phyloP scores from a whole-genome alignment of 768 basidiomycete genomes.

The Paxillus rubicundulus region DNA sequence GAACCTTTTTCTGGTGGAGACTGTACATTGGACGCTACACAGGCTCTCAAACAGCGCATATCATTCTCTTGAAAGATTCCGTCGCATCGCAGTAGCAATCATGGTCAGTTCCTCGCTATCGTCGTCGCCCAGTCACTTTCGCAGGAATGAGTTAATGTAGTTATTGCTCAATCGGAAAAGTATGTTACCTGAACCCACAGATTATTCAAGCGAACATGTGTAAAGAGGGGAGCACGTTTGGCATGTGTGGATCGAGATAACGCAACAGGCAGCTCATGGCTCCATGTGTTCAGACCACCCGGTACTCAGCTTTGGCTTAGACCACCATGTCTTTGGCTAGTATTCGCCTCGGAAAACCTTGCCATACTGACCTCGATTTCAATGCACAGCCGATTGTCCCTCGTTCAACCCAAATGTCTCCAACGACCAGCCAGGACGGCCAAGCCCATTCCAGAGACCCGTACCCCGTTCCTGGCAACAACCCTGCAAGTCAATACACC shows the following conservation, averaged over 20 bases:
- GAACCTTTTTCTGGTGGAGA: too few relatives aligned
- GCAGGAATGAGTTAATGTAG: neutral
- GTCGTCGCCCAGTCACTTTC: too few relatives aligned
- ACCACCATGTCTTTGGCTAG: conserved; percentile 43
- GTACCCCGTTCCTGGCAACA: conserved; percentile 68
- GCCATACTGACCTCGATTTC: conserved; percentile 36
- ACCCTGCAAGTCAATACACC: conserved; percentile 88
- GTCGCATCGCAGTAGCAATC: neutral
- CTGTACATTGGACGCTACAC: too few relatives aligned
- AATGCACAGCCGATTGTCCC: conserved; percentile 40
- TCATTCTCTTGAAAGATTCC: too few relatives aligned
- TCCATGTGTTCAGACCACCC: conserved; percentile 17
- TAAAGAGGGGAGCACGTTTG: conserved; percentile 16
- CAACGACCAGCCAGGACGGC: conserved; percentile 39
- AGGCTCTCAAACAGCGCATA: too few relatives aligned
- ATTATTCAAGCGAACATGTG: conserved; percentile 24
- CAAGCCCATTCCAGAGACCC: conserved; percentile 50
- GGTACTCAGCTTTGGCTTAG: conserved; percentile 15
- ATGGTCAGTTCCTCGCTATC: neutral
- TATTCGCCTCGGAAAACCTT: conserved; percentile 39
- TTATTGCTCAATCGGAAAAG: conserved; percentile 4
- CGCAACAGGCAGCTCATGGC: conserved; percentile 2
- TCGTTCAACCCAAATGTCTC: conserved; percentile 48
- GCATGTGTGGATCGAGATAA: conserved; percentile 6
- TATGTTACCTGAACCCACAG: neutral